Base-by-base conservation (phyloP, 257 asterid species). In the Penstemon barbatus region DNA sequence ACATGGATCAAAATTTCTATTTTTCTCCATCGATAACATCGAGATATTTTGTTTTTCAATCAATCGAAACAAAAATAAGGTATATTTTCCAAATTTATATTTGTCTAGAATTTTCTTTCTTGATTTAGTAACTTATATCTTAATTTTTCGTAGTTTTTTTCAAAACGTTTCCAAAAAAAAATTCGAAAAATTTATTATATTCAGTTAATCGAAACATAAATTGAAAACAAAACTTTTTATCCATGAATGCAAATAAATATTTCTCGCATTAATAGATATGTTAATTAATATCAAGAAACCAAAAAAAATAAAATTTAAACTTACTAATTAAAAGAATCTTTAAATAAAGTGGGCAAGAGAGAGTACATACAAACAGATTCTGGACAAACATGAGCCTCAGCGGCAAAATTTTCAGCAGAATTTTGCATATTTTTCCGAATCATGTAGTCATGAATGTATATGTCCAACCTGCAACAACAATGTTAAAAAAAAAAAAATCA, bases 361-460 rank as follows among this genome's bases (percentile, higher is more conserved):
- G 43, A 39, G 5, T 11, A 75, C 49, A 10, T 79, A 79, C 87
- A 74, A 63, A 69, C 75, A 50, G 77, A 25, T 3, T 66, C 53
- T n/a, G 72, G 71, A 19, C 13, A 25, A 69, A 78, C 37, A 37
- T 18, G 33, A 63, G 84, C 79, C 74, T 80, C 85, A 0, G 2
- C 8, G 25, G 79, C 75, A 40, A 83, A 78, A 51, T 33, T 63
- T n/a, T 75, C 81, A 49, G 82, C 78, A 53, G 70, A 51, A 3
- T 13, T 38, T 36, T 73, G 73, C 83, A 77, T 51, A 75, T 79
- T 76, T 5, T 77, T 83, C 12, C 63, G 75, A 36, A 58, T 5
- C 66, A 83, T n/a, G 46, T 82, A 80, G 73, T 82, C 85, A 38
- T 74, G 63, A 63, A 82, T 66, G 59, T 68, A 80, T 54, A 74